Percentiles rank a stretch among this genome's conserved stretches.
Evolutionary conservation across 2,329 filamentous ascomycete species (phyloP).

Genomic region (Alternaria rosae): DNA sequence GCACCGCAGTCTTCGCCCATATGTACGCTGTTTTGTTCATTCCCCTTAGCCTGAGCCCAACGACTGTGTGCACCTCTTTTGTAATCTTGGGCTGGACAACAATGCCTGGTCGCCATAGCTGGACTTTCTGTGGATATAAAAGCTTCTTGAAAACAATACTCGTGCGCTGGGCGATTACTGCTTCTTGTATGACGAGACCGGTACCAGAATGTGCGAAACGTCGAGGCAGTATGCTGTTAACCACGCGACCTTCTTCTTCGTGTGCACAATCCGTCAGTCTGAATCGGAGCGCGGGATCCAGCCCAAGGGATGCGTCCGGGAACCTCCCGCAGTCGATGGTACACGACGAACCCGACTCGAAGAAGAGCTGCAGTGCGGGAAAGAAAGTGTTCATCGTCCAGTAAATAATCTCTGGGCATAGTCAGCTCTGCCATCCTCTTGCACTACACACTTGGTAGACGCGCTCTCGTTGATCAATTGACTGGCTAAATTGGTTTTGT

Average conservation of each 20-base stretch:
- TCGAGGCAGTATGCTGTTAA: constrained; percentile 24
- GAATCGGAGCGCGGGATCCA: constrained; percentile 37
- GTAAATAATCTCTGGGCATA: constrained; percentile 27
- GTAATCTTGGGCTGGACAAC: constrained; percentile 8
- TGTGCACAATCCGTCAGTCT: constrained; percentile 38
- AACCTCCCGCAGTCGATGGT: constrained; percentile 30
- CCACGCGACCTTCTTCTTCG: constrained; percentile 34
- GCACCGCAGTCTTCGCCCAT: constrained; percentile 21
- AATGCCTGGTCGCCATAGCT: background rate
- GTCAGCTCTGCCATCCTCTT: constrained; percentile 3
- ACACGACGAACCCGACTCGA: constrained; percentile 38
- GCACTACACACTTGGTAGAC: background rate
- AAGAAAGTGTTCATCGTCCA: constrained; percentile 43
- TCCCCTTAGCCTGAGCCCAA: constrained; percentile 36
- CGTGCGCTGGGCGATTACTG: constrained; percentile 25
- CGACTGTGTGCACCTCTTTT: constrained; percentile 29
- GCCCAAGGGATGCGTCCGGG: constrained; percentile 23
- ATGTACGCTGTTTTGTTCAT: constrained; percentile 36
- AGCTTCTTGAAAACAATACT: constrained; percentile 28
- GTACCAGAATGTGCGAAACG: constrained; percentile 11
- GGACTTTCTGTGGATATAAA: background rate
- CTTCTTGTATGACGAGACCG: constrained; percentile 31
- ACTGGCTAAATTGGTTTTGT: constrained; percentile 7
- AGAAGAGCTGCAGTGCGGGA: constrained; percentile 40
- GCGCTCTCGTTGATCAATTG: constrained; percentile 32